Percentiles rank a stretch among this genome's conserved stretches.
Conservation (phyloP, 108 stramenopile genomes). For the Conticribra weissflogii region DNA sequence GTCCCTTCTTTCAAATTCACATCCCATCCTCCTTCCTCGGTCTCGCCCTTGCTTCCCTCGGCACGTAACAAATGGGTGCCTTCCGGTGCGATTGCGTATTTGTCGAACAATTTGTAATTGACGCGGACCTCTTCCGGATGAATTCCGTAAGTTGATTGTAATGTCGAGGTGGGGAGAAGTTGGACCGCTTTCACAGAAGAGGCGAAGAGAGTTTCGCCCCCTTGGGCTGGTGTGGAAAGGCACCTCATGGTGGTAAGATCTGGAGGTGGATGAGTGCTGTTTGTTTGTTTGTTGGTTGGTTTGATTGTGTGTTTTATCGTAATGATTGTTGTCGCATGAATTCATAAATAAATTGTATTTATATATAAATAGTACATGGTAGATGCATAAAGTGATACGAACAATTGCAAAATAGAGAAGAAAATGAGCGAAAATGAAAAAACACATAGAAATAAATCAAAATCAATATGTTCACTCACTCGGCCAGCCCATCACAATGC, state of each 20-base stretch:
- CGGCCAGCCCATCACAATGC: slow-evolving; percentile 24
- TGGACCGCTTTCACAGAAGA: slow-evolving; percentile 20
- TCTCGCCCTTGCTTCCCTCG: slow-evolving; percentile 10
- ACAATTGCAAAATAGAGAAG: too few relatives aligned
- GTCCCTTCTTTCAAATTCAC: slow-evolving; percentile 20
- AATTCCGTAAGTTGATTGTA: slow-evolving; percentile 3
- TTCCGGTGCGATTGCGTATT: slow-evolving; percentile 14
- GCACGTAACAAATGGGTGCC: slow-evolving; percentile 14
- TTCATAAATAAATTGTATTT: not conserved
- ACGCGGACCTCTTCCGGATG: slow-evolving; percentile 24
- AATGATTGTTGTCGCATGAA: too few relatives aligned
- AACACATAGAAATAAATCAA: too few relatives aligned
- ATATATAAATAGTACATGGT: not conserved
- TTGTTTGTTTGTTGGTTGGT: too few relatives aligned
- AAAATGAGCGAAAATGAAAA: too few relatives aligned
- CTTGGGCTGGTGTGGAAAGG: not conserved
- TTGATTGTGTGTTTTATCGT: too few relatives aligned
- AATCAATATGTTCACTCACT: not conserved
- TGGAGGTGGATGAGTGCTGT: slow-evolving; percentile 14
- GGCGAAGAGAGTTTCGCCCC: slow-evolving; percentile 21
- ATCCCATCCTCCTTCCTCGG: slow-evolving; percentile 17
- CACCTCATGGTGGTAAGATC: slow-evolving; percentile 20
- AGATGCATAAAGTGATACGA: not conserved
- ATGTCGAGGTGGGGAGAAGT: not conserved
- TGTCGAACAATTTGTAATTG: slow-evolving; percentile 22